These are phyloP conservation scores for Aphanomyces stellatus DNA, from an alignment of 352 stramenopile genomes.

Conservation along the genomic window DNA sequence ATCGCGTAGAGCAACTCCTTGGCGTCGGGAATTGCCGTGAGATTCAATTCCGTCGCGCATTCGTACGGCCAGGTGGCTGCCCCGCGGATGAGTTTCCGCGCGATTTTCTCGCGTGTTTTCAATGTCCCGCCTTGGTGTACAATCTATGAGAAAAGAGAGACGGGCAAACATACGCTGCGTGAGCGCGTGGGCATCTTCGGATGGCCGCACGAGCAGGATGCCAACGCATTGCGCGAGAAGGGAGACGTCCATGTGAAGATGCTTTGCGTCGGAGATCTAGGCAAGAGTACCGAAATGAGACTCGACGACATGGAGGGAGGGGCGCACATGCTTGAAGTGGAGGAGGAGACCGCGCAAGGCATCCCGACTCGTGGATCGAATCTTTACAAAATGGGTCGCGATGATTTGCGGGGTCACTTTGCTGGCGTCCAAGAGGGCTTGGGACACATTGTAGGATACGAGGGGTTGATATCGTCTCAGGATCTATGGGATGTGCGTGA, in stretches of 20 bases:
- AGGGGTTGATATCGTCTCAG: not conserved
- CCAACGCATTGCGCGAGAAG: not conserved
- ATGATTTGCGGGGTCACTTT: not conserved
- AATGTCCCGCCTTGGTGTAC: not conserved
- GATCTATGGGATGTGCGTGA: not conserved
- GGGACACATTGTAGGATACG: not conserved
- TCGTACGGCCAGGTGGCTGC: constrained; percentile 2
- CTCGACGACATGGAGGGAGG: not conserved
- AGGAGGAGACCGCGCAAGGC: not conserved
- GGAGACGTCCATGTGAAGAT: not conserved
- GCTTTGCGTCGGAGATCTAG: not conserved
- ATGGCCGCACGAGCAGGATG: not conserved
- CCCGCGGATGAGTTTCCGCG: not conserved
- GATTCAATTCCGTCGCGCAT: not conserved
- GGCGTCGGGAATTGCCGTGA: not conserved
- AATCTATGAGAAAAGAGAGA: not conserved
- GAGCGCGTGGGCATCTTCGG: not conserved
- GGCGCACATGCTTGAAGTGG: not conserved
- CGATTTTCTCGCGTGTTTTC: not conserved
- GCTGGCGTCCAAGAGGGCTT: not conserved
- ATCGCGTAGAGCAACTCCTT: not conserved
- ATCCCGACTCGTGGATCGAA: constrained; percentile 2
- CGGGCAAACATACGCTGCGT: not conserved
- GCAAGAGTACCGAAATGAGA: not conserved
- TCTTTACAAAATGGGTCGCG: not conserved